A percentile compares a stretch with the other conserved stretches of the same genome.
These are phyloP conservation scores for Cutaneotrichosporon cutaneum DNA, from an alignment of 1,284 basidiomycete genomes.

Conservation along the genomic window DNA sequence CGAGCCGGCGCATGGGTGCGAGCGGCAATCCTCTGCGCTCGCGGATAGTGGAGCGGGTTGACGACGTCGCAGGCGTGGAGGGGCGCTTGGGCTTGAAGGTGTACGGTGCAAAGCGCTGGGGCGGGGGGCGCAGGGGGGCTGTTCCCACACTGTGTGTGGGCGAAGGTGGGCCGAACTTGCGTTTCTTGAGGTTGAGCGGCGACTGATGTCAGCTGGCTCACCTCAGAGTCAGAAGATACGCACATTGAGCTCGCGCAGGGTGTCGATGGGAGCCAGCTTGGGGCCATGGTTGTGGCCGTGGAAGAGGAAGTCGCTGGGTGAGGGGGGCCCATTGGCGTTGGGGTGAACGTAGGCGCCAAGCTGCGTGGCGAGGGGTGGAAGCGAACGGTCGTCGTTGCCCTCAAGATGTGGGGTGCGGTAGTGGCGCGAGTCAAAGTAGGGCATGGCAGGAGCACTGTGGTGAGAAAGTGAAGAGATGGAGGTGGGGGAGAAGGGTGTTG, in stretches of 20 bases:
- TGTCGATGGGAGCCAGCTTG: background rate
- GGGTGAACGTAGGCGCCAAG: background rate
- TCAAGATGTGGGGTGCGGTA: background rate
- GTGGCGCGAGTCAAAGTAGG: background rate
- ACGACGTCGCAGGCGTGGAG: background rate
- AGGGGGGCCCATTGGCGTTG: background rate
- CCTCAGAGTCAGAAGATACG: background rate
- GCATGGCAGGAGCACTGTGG: background rate
- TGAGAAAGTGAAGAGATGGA: background rate
- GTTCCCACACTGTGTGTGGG: conserved; percentile 7
- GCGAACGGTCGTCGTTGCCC: background rate
- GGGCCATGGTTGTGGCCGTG: background rate
- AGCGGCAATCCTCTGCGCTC: background rate
- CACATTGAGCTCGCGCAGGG: background rate
- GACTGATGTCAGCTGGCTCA: background rate
- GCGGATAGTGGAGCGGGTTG: background rate
- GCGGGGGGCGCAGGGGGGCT: background rate
- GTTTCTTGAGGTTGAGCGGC: conserved; percentile 3
- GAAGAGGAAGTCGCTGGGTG: background rate
- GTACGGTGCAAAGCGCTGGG: background rate
- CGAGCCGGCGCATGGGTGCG: background rate
- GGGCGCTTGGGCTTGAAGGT: background rate
- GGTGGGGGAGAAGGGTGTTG: background rate
- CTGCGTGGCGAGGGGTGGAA: background rate
- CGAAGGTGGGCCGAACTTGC: background rate